Conservation (phyloP, 148 eudicot genomes). For the Amaranthus cruentus region DNA sequence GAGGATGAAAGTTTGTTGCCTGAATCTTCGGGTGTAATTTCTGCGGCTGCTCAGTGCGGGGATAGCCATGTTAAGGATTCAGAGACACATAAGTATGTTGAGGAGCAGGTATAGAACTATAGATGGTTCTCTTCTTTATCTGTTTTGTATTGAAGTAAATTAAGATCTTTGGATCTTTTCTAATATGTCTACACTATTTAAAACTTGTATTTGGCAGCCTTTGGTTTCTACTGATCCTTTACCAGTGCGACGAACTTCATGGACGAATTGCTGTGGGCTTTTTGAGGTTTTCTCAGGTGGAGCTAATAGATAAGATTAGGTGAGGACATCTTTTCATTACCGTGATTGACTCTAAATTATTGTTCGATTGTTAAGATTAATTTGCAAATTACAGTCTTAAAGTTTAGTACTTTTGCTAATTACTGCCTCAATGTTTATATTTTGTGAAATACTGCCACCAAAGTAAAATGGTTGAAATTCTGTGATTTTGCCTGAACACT, state of each 20-base stretch:
- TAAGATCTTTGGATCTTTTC: background rate
- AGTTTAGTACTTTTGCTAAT: too few species aligned
- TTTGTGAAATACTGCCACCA: background rate
- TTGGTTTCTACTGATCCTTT: conserved; percentile 33
- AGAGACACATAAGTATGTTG: conserved; percentile 36
- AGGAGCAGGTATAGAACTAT: conserved; percentile 34
- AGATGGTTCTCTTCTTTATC: background rate
- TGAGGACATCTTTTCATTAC: conserved; percentile 9
- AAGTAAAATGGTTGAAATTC: background rate
- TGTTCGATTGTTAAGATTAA: background rate
- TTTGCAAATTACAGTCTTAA: background rate
- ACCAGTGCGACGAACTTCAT: conserved; percentile 54
- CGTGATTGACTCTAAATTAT: background rate
- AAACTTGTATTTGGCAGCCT: conserved; percentile 41
- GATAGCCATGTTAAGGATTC: conserved; percentile 33
- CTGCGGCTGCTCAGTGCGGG: conserved; percentile 19
- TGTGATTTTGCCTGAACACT: background rate
- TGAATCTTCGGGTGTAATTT: conserved; percentile 21
- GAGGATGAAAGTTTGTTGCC: conserved; percentile 22
- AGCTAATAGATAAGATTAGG: conserved; percentile 46
- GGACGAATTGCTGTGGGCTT: conserved; percentile 77
- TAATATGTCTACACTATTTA: conserved; percentile 7
- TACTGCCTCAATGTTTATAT: background rate
- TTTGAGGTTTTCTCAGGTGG: conserved; percentile 63
- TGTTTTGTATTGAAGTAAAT: background rate